Evolutionary conservation across 1,284 basidiomycete species (phyloP).

Genomic region (Cryptococcus amylolentus): DNA sequence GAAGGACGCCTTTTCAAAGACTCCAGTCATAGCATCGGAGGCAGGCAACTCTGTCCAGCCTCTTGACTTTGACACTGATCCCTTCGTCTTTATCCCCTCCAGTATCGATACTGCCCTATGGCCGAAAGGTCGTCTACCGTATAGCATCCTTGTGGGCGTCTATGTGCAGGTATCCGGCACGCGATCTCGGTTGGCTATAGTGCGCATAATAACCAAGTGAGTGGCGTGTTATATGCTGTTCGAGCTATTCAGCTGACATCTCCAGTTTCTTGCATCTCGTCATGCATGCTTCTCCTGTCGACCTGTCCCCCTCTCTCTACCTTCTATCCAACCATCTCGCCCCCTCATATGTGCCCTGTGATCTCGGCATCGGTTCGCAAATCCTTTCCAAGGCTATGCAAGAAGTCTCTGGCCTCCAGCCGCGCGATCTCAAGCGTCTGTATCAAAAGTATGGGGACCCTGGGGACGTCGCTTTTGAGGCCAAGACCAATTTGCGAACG

Average conservation of each 20-base stretch:
- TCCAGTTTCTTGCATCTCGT: conserved; percentile 62
- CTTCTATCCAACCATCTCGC: conserved; percentile 81
- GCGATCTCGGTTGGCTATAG: conserved; percentile 74
- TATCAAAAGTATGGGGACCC: conserved; percentile 61
- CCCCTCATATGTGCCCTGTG: conserved; percentile 69
- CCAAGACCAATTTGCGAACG: conserved; percentile 73
- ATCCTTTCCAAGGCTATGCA: conserved; percentile 76
- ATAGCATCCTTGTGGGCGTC: conserved; percentile 74
- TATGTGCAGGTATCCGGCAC: conserved; percentile 71
- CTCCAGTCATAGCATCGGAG: conserved; percentile 16
- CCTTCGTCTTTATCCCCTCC: conserved; percentile 45
- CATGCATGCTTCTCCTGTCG: conserved; percentile 62
- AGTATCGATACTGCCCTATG: conserved; percentile 51
- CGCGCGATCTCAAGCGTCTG: conserved; percentile 62
- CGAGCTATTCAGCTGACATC: neutral
- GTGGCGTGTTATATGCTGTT: conserved; percentile 11
- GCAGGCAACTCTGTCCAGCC: conserved; percentile 32
- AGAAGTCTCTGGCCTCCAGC: conserved; percentile 72
- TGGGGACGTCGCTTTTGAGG: conserved; percentile 76
- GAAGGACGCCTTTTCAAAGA: conserved; percentile 13
- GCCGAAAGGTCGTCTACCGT: conserved; percentile 58
- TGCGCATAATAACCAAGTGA: conserved; percentile 73
- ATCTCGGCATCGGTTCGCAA: conserved; percentile 72
- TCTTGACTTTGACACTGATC: conserved; percentile 49
- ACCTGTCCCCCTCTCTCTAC: conserved; percentile 78